Conservation (phyloP, 176 grass and related monocot species). For the Rhynchospora breviuscula region DNA sequence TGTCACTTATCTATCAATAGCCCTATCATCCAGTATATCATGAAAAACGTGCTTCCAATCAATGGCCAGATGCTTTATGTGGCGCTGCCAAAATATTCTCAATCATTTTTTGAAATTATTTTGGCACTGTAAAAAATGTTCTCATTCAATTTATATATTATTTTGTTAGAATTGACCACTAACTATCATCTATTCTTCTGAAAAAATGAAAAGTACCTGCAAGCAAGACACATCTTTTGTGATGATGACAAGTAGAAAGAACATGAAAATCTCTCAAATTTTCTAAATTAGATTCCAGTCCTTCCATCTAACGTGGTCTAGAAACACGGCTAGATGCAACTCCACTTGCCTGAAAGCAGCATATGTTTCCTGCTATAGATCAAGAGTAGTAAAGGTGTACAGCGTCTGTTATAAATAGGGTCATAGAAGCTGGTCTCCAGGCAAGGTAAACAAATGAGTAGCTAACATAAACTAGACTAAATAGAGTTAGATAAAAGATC, state of each 20-base stretch:
- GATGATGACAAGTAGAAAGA: not conserved
- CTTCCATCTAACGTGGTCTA: not conserved
- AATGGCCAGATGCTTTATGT: not conserved
- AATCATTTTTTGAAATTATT: too few species aligned
- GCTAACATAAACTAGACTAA: not conserved
- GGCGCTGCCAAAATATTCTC: not conserved
- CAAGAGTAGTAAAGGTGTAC: not conserved
- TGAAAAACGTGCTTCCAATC: not conserved
- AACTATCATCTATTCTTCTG: not conserved
- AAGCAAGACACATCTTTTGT: not conserved
- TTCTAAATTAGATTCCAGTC: not conserved
- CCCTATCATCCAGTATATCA: not conserved
- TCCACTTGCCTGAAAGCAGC: not conserved
- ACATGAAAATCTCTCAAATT: not conserved
- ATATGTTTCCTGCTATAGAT: not conserved
- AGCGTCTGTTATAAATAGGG: not conserved
- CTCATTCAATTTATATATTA: too few species aligned
- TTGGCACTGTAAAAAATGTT: not conserved
- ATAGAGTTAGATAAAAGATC: not conserved
- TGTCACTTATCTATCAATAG: not conserved
- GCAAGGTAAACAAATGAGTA: not conserved
- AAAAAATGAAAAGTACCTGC: not conserved
- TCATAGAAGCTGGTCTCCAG: not conserved
- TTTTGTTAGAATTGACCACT: not conserved
- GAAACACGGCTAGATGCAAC: not conserved